A percentile compares a stretch with the other conserved stretches of the same genome.
Evolutionary conservation across 257 asterid species (phyloP).

Genomic region (Eucommia ulmoides): DNA sequence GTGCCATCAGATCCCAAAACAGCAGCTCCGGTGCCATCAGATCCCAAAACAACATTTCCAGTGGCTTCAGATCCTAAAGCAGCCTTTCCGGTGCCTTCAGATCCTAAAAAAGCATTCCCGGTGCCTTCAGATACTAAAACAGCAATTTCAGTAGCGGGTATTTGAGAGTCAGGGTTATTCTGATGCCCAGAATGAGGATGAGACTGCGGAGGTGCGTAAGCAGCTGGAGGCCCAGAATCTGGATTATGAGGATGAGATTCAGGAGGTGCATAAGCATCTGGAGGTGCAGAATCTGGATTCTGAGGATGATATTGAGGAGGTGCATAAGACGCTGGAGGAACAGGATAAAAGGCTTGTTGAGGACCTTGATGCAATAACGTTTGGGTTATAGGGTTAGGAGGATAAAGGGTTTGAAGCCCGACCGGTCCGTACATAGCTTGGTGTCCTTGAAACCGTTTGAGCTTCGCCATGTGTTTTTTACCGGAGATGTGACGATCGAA

Average conservation of each 20-base stretch:
- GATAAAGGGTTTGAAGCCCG: conserved; percentile 23
- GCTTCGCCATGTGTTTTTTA: conserved; percentile 15
- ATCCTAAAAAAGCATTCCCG: background rate
- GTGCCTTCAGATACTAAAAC: background rate
- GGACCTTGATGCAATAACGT: conserved; percentile 4
- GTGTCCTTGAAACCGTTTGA: conserved; percentile 12
- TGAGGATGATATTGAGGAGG: conserved; percentile 7
- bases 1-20: background rate
- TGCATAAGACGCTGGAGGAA: background rate
- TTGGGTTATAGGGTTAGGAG: conserved; percentile 14
- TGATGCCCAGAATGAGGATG: conserved; percentile 3
- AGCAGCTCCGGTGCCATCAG: background rate
- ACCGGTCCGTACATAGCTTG: conserved; percentile 12
- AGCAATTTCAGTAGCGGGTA: background rate
- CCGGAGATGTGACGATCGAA: conserved; percentile 15
- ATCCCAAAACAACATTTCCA: background rate
- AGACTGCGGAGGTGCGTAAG: conserved; percentile 4
- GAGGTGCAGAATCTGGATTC: background rate
- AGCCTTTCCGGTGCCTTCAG: background rate
- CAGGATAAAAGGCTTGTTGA: conserved; percentile 9
- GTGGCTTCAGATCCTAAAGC: background rate
- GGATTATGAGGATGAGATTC: conserved; percentile 3
- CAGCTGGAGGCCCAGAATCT: background rate
- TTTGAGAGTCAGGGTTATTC: conserved; percentile 1
- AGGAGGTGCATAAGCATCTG: conserved; percentile 2